Evolutionary conservation across 805 yeast genomes (phyloP).

Genomic region (Ogataea kodamae): DNA sequence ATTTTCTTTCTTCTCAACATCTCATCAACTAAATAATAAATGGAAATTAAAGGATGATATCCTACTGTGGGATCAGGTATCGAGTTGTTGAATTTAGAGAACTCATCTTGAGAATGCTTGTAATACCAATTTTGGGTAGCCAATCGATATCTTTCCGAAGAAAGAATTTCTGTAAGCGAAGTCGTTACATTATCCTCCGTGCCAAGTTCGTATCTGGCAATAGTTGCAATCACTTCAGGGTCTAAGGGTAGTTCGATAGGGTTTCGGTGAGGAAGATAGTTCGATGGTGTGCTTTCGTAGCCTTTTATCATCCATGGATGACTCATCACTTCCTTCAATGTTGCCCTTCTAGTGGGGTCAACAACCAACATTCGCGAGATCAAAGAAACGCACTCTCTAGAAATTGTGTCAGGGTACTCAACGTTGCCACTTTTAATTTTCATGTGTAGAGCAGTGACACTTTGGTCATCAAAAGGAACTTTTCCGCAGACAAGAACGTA

Average conservation of each 20-base stretch:
- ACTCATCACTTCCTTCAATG: slow-evolving; percentile 68
- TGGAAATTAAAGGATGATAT: slow-evolving; percentile 83
- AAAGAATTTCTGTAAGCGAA: slow-evolving; percentile 54
- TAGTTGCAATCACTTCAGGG: slow-evolving; percentile 62
- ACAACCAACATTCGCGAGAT: slow-evolving; percentile 89
- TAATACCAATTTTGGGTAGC: slow-evolving; percentile 63
- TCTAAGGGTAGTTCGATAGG: slow-evolving; percentile 75
- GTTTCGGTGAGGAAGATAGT: slow-evolving; percentile 69
- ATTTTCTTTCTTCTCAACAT: slow-evolving; percentile 68
- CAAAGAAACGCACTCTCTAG: slow-evolving; percentile 75
- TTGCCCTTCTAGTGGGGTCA: slow-evolving; percentile 77
- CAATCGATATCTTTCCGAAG: slow-evolving; percentile 61
- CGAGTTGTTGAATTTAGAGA: slow-evolving; percentile 21
- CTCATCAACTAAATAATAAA: slow-evolving; percentile 83
- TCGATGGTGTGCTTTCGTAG: slow-evolving; percentile 66
- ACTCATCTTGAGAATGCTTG: slow-evolving; percentile 33
- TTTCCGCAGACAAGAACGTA: slow-evolving; percentile 96
- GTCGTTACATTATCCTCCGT: slow-evolving; percentile 53
- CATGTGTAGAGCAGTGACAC: slow-evolving; percentile 86
- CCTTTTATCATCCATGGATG: slow-evolving; percentile 97
- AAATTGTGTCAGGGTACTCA: slow-evolving; percentile 81
- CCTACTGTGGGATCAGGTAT: slow-evolving; percentile 78
- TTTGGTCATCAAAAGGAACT: slow-evolving; percentile 96
- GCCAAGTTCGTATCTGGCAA: slow-evolving; percentile 78
- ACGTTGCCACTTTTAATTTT: slow-evolving; percentile 90